A percentile compares a stretch with the other conserved stretches of the same genome.
These are phyloP conservation scores for Botrytis galanthina DNA, from an alignment of 2,329 filamentous ascomycete genomes.

Conservation along the genomic window DNA sequence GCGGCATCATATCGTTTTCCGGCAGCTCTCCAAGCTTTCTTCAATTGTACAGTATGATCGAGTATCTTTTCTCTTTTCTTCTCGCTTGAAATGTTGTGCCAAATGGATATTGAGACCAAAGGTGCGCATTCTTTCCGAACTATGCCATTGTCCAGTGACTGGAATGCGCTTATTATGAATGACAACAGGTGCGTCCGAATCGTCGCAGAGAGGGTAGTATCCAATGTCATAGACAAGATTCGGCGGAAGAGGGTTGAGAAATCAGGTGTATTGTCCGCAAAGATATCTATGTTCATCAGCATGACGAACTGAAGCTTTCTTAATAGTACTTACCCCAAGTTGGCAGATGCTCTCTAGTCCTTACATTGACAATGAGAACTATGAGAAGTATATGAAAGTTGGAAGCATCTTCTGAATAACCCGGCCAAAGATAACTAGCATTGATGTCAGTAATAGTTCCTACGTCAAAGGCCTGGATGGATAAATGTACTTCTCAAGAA, in stretches of 20 bases:
- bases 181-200: conserved; percentile 81
- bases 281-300: conserved; percentile 56
- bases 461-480: not conserved
- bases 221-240: conserved; percentile 80
- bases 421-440: conserved; percentile 86
- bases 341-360: conserved; percentile 80
- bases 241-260: conserved; percentile 90
- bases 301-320: not conserved
- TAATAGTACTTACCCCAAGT: conserved; percentile 67
- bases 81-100: conserved; percentile 87
- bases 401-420: conserved; percentile 82
- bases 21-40: conserved; percentile 87
- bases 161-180: conserved; percentile 89
- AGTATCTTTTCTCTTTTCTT: conserved; percentile 70
- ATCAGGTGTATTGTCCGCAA: conserved; percentile 71
- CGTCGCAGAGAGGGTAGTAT: conserved; percentile 60
- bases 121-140: conserved; percentile 96
- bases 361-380: conserved; percentile 81
- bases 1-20: conserved; percentile 83
- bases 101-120: conserved; percentile 89
- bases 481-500: conserved; percentile 70
- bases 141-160: conserved; percentile 83
- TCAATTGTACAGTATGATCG: conserved; percentile 69
- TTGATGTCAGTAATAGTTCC: conserved; percentile 29
- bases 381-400: conserved; percentile 90